These are phyloP conservation scores for Eucalyptus decipiens DNA, from an alignment of 345 rosid genomes.

Conservation along the genomic window DNA sequence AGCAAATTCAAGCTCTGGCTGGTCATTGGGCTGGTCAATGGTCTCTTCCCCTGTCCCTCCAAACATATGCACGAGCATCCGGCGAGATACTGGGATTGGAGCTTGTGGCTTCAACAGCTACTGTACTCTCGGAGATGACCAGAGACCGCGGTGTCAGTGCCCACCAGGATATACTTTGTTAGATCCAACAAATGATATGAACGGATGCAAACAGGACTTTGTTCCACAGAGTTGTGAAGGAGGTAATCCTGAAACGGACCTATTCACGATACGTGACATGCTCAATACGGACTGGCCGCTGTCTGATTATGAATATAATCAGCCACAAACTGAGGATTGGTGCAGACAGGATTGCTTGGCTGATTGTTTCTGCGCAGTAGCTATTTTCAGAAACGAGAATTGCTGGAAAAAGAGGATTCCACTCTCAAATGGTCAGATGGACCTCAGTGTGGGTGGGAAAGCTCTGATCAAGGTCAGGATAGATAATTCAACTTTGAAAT, in stretches of 20 bases:
- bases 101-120: slow-evolving; percentile 55
- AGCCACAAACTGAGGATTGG: slow-evolving; percentile 6
- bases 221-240: slow-evolving; percentile 17
- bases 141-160: slow-evolving; percentile 34
- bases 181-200: slow-evolving; percentile 13
- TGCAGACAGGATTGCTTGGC: slow-evolving; percentile 30
- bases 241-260: not conserved
- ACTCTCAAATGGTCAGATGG: slow-evolving; percentile 18
- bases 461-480: slow-evolving; percentile 26
- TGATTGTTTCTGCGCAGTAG: slow-evolving; percentile 52
- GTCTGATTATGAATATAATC: slow-evolving; percentile 13
- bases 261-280: slow-evolving; percentile 4
- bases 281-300: slow-evolving; percentile 12
- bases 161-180: slow-evolving; percentile 21
- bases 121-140: slow-evolving; percentile 17
- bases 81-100: slow-evolving; percentile 3
- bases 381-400: not conserved
- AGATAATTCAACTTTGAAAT: not conserved
- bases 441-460: not conserved
- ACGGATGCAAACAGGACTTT: slow-evolving; percentile 28
- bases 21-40: slow-evolving; percentile 18
- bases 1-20: not conserved
- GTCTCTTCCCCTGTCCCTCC: slow-evolving; percentile 5
- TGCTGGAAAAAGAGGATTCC: slow-evolving; percentile 51
- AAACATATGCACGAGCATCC: slow-evolving; percentile 17